phyloP scores from a whole-genome alignment of 495 filamentous ascomycete genomes.

The Hypoxylon trugodes region DNA sequence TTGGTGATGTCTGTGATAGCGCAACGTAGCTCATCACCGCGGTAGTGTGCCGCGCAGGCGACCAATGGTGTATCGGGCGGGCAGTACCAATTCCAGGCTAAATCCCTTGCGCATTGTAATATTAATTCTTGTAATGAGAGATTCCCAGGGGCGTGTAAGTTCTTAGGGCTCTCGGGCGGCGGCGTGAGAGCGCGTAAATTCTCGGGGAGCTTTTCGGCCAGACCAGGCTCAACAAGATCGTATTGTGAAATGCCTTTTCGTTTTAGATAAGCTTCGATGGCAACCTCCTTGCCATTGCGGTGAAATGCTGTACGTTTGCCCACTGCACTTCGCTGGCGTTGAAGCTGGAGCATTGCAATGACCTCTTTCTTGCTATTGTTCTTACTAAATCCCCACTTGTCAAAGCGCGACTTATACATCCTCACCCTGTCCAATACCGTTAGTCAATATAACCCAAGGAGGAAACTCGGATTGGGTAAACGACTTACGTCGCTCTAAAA shows the following conservation, averaged over 20 bases:
- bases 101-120: slow-evolving; percentile 40
- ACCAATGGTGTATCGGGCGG: slow-evolving; percentile 40
- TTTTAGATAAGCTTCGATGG: slow-evolving; percentile 48
- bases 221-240: slow-evolving; percentile 47
- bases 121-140: slow-evolving; percentile 44
- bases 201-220: slow-evolving; percentile 44
- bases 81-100: slow-evolving; percentile 46
- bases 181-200: slow-evolving; percentile 49
- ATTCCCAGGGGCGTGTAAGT: slow-evolving; percentile 33
- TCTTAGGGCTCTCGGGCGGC: slow-evolving; percentile 40
- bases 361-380: slow-evolving; percentile 49
- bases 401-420: slow-evolving; percentile 48
- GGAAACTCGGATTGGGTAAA: not conserved
- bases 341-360: slow-evolving; percentile 47
- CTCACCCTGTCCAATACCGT: slow-evolving; percentile 35
- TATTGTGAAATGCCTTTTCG: slow-evolving; percentile 50
- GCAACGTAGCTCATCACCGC: slow-evolving; percentile 42
- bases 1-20: slow-evolving; percentile 47
- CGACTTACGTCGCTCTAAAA: slow-evolving; percentile 49
- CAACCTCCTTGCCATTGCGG: slow-evolving; percentile 48
- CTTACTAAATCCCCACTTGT: slow-evolving; percentile 48
- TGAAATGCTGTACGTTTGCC: slow-evolving; percentile 50
- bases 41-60: slow-evolving; percentile 40
- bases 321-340: slow-evolving; percentile 48
- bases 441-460: slow-evolving; percentile 20